Evolutionary conservation across 225 moss, liverwort and hornwort species (phyloP), one percentile per base, ranked within the genome.

Genomic region (Ulota crispa): DNA sequence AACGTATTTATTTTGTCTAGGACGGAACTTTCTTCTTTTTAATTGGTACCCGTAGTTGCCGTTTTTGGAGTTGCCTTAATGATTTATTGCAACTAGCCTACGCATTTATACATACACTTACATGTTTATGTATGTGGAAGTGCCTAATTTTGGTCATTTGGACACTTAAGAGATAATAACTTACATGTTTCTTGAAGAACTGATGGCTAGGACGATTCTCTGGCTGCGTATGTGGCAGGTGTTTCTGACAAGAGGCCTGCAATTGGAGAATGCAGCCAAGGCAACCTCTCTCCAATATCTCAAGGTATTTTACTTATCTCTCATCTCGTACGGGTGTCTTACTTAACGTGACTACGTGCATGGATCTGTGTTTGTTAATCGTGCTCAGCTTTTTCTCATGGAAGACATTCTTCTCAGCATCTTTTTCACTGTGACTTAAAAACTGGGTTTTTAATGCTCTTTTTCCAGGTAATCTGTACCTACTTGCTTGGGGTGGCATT

Each of bases 271-370:
- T 68, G 94, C 94, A 72, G 88, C 89, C 10, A 90, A 68, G 62
- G 94, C 92, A 47, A 86, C 92, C 59, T 92, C 94, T 64, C 78
- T 92, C 20, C 94, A 94, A 45, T 92, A 94, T 83, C 85, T 94
- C 66, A 94, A 94, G 91, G 94, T 84, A 79, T 18, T 50, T 50
- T 10, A 16, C 36, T 13, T 30, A 24, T 57, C 56, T 54, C 32
- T 73, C 43, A 56, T 45, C 64, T 65, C 73, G 47, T 28, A 42
- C 19, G 16, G 36, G 54, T 18, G 77, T 59, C 50, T 31, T 67
- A 14, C 30, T 68, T 67, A 55, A 71, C 27, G 41, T 45, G 56
- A 62, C 27, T 39, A 52, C 32, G 37, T 36, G 47, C 68, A 32
- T 76, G 43, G 13, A 53, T 39, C 30, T 34, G 26, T 55, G 50